Evolutionary conservation across 257 asterid species (phyloP).

Genomic region (Plantago elongata): DNA sequence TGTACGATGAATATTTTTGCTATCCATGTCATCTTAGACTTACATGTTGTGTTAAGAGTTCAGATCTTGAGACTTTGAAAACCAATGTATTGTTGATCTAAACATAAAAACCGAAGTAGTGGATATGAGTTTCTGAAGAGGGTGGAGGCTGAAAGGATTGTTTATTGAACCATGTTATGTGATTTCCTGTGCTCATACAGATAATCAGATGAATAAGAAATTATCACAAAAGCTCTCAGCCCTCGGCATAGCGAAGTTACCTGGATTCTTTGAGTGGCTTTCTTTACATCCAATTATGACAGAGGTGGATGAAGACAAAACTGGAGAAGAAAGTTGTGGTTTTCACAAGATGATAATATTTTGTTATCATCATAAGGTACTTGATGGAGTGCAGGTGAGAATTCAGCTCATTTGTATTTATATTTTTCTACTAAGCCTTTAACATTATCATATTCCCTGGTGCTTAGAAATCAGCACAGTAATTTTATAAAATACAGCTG

Average conservation of each 20-base stretch:
- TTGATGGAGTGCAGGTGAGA: slow-evolving; percentile 86
- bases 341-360: slow-evolving; percentile 95
- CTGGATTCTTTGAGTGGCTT: slow-evolving; percentile 96
- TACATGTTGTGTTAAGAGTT: too few species aligned
- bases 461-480: background rate
- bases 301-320: slow-evolving; percentile 55
- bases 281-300: slow-evolving; percentile 74
- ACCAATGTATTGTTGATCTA: too few species aligned
- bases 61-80: background rate
- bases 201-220: slow-evolving; percentile 33
- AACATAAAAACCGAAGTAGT: too few species aligned
- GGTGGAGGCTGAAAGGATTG: too few species aligned
- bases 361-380: slow-evolving; percentile 94
- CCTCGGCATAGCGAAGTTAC: slow-evolving; percentile 81
- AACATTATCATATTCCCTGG: slow-evolving; percentile 2
- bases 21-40: too few species aligned
- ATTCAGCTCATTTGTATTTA: slow-evolving; percentile 11
- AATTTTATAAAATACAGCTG: background rate
- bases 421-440: slow-evolving; percentile 7
- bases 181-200: slow-evolving; percentile 38
- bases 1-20: too few species aligned
- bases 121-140: too few species aligned
- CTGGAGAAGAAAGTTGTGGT: slow-evolving; percentile 40
- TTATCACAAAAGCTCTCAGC: slow-evolving; percentile 58
- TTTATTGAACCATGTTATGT: slow-evolving; percentile 5